These are phyloP conservation scores for Xylaria sp. DNA, from an alignment of 2,329 filamentous ascomycete genomes.

Conservation along the genomic window DNA sequence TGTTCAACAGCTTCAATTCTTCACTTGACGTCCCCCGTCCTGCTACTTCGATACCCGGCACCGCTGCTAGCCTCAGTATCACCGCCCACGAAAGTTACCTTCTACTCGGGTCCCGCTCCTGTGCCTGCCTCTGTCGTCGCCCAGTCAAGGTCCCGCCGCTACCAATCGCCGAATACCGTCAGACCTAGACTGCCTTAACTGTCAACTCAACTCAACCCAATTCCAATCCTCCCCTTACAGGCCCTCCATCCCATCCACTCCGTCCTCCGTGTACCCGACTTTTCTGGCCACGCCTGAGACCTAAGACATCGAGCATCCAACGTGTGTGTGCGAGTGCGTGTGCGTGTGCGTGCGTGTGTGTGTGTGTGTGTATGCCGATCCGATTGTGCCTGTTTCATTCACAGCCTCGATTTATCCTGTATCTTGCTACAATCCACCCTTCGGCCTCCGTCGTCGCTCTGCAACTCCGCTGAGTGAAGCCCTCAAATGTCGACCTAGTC, in stretches of 20 bases:
- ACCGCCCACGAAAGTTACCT: no score
- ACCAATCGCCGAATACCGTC: constrained; percentile 12
- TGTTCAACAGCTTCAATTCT: constrained; percentile 16
- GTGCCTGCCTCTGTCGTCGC: constrained; percentile 4
- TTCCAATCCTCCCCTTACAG: background rate
- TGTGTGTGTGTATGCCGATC: background rate
- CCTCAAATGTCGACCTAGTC: constrained; percentile 24
- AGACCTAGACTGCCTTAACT: constrained; percentile 15
- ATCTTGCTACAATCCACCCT: background rate
- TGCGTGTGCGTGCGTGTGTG: no score
- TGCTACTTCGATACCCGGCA: no score
- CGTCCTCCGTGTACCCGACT: background rate
- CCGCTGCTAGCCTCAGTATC: no score
- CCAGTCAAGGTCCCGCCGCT: constrained; percentile 5
- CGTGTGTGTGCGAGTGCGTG: no score
- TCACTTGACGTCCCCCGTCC: background rate
- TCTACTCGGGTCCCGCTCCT: background rate
- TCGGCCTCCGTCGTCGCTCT: background rate
- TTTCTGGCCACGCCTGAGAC: background rate
- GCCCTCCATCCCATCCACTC: background rate
- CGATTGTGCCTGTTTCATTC: background rate
- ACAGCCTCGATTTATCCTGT: constrained; percentile 4
- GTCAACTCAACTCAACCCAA: constrained; percentile 3
- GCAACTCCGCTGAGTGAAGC: background rate
- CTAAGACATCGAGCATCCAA: no score